A percentile compares a stretch with the other conserved stretches of the same genome.
Conservation (phyloP, 139 green algal species). For the Edaphochlamys debaryana region DNA sequence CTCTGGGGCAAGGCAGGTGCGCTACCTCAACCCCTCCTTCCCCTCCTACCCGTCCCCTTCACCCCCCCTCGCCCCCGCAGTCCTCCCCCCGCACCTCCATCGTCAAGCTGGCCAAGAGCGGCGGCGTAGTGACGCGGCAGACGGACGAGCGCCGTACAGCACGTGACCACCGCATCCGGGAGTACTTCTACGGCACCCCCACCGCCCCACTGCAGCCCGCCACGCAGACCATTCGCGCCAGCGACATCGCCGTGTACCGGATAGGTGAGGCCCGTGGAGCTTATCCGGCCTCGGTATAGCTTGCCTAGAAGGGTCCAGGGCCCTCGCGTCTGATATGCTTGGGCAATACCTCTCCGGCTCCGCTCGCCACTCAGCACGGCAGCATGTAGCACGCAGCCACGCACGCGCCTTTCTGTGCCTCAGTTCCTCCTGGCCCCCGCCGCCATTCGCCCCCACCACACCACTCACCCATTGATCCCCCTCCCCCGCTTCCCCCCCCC, state of each 20-base stretch:
- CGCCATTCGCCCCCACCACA: too few species aligned
- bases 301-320: too few species aligned
- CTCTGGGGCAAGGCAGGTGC: too few species aligned
- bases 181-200: conserved; percentile 93
- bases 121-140: conserved; percentile 83
- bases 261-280: conserved; percentile 71
- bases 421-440: too few species aligned
- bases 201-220: conserved; percentile 54
- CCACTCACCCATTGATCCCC: too few species aligned
- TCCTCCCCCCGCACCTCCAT: conserved; percentile 56
- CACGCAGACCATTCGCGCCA: conserved; percentile 59
- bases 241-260: conserved; percentile 79
- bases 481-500: background rate
- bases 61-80: conserved; percentile 33
- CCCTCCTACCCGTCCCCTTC: conserved; percentile 3
- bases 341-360: too few species aligned
- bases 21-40: too few species aligned
- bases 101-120: conserved; percentile 86
- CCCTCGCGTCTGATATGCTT: too few species aligned
- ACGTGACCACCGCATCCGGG: conserved; percentile 69
- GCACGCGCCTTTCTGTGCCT: too few species aligned
- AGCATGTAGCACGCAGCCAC: too few species aligned
- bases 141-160: conserved; percentile 60
- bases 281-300: too few species aligned
- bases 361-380: background rate